Percentiles rank a stretch among this genome's conserved stretches.
phyloP scores from a whole-genome alignment of 805 yeast genomes.

The Gaillardinia entomophila region DNA sequence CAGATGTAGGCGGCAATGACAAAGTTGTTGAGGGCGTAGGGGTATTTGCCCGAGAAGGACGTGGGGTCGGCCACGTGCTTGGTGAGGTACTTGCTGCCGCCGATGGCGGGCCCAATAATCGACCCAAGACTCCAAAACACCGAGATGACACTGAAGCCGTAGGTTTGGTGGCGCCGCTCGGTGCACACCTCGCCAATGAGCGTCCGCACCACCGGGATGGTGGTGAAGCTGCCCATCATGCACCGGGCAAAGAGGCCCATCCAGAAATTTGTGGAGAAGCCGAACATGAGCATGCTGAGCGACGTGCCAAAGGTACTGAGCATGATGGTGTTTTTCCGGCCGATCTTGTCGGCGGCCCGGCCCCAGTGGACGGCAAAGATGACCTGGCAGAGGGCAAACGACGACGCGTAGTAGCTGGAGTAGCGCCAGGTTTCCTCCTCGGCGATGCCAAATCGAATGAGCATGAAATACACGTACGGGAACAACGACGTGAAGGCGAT shows the following conservation, averaged over 20 bases:
- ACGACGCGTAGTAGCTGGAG: conserved; percentile 13
- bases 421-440: conserved; percentile 12
- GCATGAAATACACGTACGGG: conserved; percentile 16
- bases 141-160: conserved; percentile 13
- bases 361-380: conserved; percentile 10
- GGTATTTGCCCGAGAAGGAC: neutral
- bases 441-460: conserved; percentile 13
- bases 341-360: neutral
- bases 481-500: conserved; percentile 15
- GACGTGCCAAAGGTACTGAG: neutral
- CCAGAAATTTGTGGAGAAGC: neutral
- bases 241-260: neutral
- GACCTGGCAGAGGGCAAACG: conserved; percentile 14
- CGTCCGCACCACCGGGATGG: conserved; percentile 5
- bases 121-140: conserved; percentile 14
- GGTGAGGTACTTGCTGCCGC: conserved; percentile 12
- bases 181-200: conserved; percentile 13
- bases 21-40: neutral
- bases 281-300: neutral
- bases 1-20: neutral
- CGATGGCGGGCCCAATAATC: conserved; percentile 14
- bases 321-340: conserved; percentile 1
- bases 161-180: conserved; percentile 11
- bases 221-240: neutral
- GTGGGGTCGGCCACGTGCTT: conserved; percentile 5